Base-by-base conservation (phyloP, 805 yeast species). In the Nakazawaea wickerhamii region DNA sequence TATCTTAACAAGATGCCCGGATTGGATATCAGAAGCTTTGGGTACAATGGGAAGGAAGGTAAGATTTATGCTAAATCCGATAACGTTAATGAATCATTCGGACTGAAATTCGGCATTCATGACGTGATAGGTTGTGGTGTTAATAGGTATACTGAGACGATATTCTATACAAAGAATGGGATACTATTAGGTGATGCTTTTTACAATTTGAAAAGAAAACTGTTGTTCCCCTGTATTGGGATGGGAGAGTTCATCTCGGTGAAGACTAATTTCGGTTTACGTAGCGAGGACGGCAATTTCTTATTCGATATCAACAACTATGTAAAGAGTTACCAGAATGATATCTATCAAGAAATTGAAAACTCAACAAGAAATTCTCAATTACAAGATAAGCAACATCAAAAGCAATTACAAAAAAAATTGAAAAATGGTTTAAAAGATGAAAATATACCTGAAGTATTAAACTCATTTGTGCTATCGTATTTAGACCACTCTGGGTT, bases 101-200 rank as follows among this genome's bases (percentile, higher is more conserved):
- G 68, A 2, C 68, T 71, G 31, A 61, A 57, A 23, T 81, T 73
- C 57, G 75, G 79, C 0, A 55, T 63, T 27, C 72, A 72, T 18
- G 96, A 88, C 59, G 67, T 75, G 2, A 71, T 90, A 48, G 97
- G 97, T 0, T 83, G 90, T 59, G 96, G 96, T 4, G 71, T 88
- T 19, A 83, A 89, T 63, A 83, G 76, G 51, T 65, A 73, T 13
- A 75, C 74, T 31, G 71, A 76, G 32, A 63, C 79, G 0, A 70
- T 87, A 2, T 90, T 89, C 52, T 77, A 77, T 49, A 89, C 96
- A 0, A 81, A 84, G 57, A 89, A 90, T 60, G 97, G 96, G 2
- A 70, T 84, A 3, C 64, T 59, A 30, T 55, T 78, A 34, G 84
- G 82, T 1, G 64, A 68, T 30, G 81, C 81, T 2, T 79, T 78